Evolutionary conservation across 495 filamentous ascomycete genomes (phyloP), one percentile per base, ranked within the genome.

Genomic region (Penicillium salamii): DNA sequence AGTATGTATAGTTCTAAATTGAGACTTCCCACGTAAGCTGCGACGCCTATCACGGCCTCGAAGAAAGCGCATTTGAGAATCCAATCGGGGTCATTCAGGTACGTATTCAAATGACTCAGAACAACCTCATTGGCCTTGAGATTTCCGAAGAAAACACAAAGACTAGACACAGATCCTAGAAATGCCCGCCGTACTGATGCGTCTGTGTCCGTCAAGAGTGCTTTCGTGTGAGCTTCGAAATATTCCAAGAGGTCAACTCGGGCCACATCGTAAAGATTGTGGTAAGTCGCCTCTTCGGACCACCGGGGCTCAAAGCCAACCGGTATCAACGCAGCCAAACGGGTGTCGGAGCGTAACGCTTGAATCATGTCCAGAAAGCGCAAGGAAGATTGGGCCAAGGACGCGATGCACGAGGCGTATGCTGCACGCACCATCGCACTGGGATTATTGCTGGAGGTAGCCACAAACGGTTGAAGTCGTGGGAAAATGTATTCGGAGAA

Each of bases 31-130:
- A 97, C 76, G 53, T 95, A 97, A 0, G 88, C 82, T 12, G 91
- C 89, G 46, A 99, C 93, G 8, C 91, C 91, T 15, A 97, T 88
- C 15, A 97, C 91, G 0, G 91, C 89, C 53, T 95, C 89, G 54
- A 99, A 96, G 62, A 97, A 97, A 15, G 95, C 90, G 60, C 89
- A 96, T 64, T 96, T 96, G 18, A 99, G 72, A 63, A 89, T 88
- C 95, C 95, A 99, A 61, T 97, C 91, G 45, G 84, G 81, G 58
- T 97, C 95, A 56, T 99, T 99, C 7, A 99, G 76, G 56, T 99
- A 99, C 0, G 95, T 99, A 61, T 97, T 99, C 18, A 99, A 71
- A 64, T 99, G 93, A 31, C 90, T 95, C 4, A 97, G 70, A 31
- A 99, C 86, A 13, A 97, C 89, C 59, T 99, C 95, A 60, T 91